Percentiles rank a stretch among this genome's conserved stretches.
phyloP scores from a whole-genome alignment of 805 yeast species.

The Suhomyces sp. region DNA sequence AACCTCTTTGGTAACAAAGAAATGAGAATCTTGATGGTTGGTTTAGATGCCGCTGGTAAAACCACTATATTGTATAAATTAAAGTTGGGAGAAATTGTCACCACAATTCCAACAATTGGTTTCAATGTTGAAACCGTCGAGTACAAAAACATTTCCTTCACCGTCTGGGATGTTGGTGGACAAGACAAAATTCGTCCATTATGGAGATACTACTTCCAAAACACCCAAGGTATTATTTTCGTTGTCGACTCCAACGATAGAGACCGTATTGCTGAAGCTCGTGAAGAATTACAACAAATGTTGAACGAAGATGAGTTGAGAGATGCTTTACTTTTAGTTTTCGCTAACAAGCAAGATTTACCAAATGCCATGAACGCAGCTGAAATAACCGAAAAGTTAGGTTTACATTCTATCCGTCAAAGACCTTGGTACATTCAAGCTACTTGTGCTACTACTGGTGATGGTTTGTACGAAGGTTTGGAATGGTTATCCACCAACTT shows the following conservation, averaged over 20 bases:
- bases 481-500: slow-evolving; percentile 37
- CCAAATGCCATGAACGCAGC: slow-evolving; percentile 46
- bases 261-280: slow-evolving; percentile 42
- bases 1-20: slow-evolving; percentile 43
- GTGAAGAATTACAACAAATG: slow-evolving; percentile 45
- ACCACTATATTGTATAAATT: slow-evolving; percentile 43
- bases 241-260: slow-evolving; percentile 44
- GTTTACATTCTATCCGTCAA: slow-evolving; percentile 82
- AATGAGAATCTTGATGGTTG: slow-evolving; percentile 45
- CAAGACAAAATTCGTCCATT: slow-evolving; percentile 43
- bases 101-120: slow-evolving; percentile 43
- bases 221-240: slow-evolving; percentile 42
- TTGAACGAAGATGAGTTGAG: slow-evolving; percentile 44
- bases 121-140: slow-evolving; percentile 44
- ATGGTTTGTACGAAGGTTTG: slow-evolving; percentile 37
- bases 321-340: slow-evolving; percentile 39
- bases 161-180: slow-evolving; percentile 47
- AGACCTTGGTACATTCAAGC: slow-evolving; percentile 99
- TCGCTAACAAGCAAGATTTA: slow-evolving; percentile 44
- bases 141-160: slow-evolving; percentile 42
- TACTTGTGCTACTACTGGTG: slow-evolving; percentile 94
- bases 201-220: slow-evolving; percentile 45
- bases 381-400: slow-evolving; percentile 43
- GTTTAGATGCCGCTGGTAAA: slow-evolving; percentile 44
- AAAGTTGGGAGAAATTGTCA: slow-evolving; percentile 42